phyloP scores from a whole-genome alignment of 768 basidiomycete genomes.

The Porpolomopsis calyptriformis region DNA sequence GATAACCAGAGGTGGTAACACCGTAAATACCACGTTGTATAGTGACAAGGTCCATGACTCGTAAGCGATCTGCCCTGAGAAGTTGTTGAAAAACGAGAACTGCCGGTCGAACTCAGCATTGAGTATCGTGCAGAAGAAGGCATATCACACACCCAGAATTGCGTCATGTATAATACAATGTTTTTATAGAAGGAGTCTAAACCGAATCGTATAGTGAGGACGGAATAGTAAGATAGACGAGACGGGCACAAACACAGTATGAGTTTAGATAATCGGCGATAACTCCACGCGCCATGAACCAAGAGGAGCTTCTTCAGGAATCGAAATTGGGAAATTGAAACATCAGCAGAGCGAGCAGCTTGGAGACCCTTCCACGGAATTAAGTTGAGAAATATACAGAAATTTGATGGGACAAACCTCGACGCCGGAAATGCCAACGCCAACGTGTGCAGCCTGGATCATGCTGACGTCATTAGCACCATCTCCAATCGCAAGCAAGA shows the following conservation, averaged over 20 bases:
- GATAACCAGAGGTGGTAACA: slow-evolving; percentile 93
- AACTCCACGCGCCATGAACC: slow-evolving; percentile 99
- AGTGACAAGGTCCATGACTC: slow-evolving; percentile 98
- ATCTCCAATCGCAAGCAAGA: slow-evolving; percentile 94
- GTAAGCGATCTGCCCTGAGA: slow-evolving; percentile 96
- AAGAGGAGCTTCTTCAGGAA: slow-evolving; percentile 89
- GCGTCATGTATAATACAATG: slow-evolving; percentile 95
- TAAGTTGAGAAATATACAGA: neutral
- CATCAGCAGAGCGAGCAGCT: slow-evolving; percentile 95
- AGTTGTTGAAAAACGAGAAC: slow-evolving; percentile 99
- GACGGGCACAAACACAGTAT: slow-evolving; percentile 68
- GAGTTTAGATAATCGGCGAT: slow-evolving; percentile 86
- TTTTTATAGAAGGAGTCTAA: slow-evolving; percentile 99
- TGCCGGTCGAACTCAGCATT: slow-evolving; percentile 21
- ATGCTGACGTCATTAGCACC: slow-evolving; percentile 98
- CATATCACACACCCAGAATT: slow-evolving; percentile 72
- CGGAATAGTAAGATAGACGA: neutral
- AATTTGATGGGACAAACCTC: slow-evolving; percentile 44
- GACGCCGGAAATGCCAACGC: slow-evolving; percentile 94
- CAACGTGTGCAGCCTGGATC: slow-evolving; percentile 98
- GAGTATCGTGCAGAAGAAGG: neutral
- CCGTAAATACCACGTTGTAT: slow-evolving; percentile 94
- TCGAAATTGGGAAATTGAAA: slow-evolving; percentile 96
- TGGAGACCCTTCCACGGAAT: slow-evolving; percentile 63
- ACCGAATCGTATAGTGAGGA: slow-evolving; percentile 6